Base-by-base conservation (phyloP, 1,139 yeast genomes). In the Magnusiomyces fungicola region DNA sequence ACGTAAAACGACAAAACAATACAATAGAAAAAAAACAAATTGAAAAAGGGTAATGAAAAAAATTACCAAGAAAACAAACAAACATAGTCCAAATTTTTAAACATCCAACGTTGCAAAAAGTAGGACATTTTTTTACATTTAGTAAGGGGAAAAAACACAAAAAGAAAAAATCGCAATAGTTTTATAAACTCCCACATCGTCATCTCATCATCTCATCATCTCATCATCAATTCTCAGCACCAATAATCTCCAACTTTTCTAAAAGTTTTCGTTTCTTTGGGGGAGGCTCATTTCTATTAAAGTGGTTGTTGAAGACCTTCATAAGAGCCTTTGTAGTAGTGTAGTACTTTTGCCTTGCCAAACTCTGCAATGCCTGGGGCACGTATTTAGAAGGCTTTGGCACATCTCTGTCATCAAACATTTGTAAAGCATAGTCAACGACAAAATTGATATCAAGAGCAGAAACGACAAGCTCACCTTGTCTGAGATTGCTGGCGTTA, bases 341-440 rank as follows among this genome's bases (percentile, higher is more conserved):
- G 14, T 34, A 34, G 14, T 18, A 34, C 23, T 19, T 34, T 34
- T 16, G 21, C 12, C 38, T 21, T 9, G 38, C 38, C 16, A 34
- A 23, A 18, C 38, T 34, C 19, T 34, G 38, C 21, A 34, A 23
- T 5, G 38, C 38, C 23, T 34, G 38, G 14, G 38, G 38, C 4
- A 34, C 38, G 38, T 34, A 34, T n/a, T 34, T 34, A 9, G 38
- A 34, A 7, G 38, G 38, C 23, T 34, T 34, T 7, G 38, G 38
- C 6, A 34, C 23, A 18, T 18, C 23, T 9, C 23, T 21, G 38
- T 34, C n/a, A 10, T 34, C 38, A 34, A 34, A 34, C 38, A 34
- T 34, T 18, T 34, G 23, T 6, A 34, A 23, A 34, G 38, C 38
- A 19, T 34, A 34, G 38, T 34, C 38, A 3, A 12, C 38, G 7